Percentiles rank a stretch among this genome's conserved stretches.
Conservation (phyloP, 2,329 filamentous ascomycete genomes). For the Grosmannia serpens region DNA sequence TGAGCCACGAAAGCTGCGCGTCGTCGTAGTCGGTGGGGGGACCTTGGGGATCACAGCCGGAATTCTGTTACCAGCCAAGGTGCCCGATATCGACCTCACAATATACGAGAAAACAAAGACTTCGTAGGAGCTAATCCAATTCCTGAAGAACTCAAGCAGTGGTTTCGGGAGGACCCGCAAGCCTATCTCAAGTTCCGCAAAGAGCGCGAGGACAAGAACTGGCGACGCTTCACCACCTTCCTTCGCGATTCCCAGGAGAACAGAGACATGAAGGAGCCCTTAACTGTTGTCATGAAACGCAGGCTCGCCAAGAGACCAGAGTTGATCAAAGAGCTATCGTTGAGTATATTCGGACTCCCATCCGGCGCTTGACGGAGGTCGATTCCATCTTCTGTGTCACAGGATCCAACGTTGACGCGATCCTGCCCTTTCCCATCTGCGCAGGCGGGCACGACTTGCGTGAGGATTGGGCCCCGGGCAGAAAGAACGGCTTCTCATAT, state of each 20-base stretch:
- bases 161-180: not conserved
- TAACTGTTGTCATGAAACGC: slow-evolving; percentile 1
- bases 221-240: not conserved
- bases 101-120: slow-evolving; percentile 59
- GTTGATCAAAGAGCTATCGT: slow-evolving; percentile 14
- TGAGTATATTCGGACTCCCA: slow-evolving; percentile 19
- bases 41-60: slow-evolving; percentile 53
- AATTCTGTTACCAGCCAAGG: slow-evolving; percentile 54
- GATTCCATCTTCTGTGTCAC: slow-evolving; percentile 22
- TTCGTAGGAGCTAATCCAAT: slow-evolving; percentile 34
- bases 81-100: slow-evolving; percentile 53
- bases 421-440: slow-evolving; percentile 13
- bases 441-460: slow-evolving; percentile 11
- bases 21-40: slow-evolving; percentile 54
- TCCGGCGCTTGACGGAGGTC: slow-evolving; percentile 19
- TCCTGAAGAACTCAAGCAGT: not conserved
- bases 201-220: not conserved
- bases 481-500: slow-evolving; percentile 7
- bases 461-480: slow-evolving; percentile 13
- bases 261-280: not conserved
- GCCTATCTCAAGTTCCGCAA: slow-evolving; percentile 5
- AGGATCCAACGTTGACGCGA: slow-evolving; percentile 14
- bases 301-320: slow-evolving; percentile 4
- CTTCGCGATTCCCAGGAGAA: not conserved
- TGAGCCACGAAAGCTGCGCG: slow-evolving; percentile 34